A percentile compares a stretch with the other conserved stretches of the same genome.
Evolutionary conservation across 177 flowering plant species (phyloP).

Genomic region (Vitis hybrid): DNA sequence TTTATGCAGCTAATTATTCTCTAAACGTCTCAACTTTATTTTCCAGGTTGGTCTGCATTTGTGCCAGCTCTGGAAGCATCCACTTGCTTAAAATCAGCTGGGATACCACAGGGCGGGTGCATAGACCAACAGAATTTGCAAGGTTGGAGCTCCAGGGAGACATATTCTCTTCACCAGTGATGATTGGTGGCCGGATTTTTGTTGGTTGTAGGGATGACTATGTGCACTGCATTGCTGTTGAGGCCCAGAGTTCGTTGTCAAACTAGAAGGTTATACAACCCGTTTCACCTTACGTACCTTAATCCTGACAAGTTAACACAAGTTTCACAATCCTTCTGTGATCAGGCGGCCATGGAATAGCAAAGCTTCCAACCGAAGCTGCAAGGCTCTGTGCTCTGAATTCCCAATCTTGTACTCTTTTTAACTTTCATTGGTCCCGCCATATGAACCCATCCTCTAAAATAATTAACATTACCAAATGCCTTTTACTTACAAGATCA

Average conservation of each 20-base stretch:
- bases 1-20: too few species aligned
- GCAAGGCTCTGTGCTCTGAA: too few species aligned
- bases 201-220: slow-evolving; percentile 92
- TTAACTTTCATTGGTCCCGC: too few species aligned
- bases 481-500: too few species aligned
- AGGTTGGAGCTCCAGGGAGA: slow-evolving; percentile 62
- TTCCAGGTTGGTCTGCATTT: slow-evolving; percentile 74
- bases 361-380: too few species aligned
- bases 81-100: slow-evolving; percentile 42
- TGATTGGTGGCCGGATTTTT: slow-evolving; percentile 84
- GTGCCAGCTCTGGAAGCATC: slow-evolving; percentile 76
- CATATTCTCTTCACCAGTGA: slow-evolving; percentile 85
- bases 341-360: too few species aligned
- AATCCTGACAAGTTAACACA: too few species aligned
- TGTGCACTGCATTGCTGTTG: slow-evolving; percentile 56
- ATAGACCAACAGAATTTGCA: slow-evolving; percentile 53
- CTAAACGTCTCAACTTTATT: neutral
- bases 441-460: too few species aligned
- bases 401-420: too few species aligned
- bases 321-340: too few species aligned
- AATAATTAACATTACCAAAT: too few species aligned
- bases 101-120: slow-evolving; percentile 13
- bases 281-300: too few species aligned
- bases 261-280: neutral
- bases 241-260: neutral